Evolutionary conservation across 495 filamentous ascomycete species (phyloP).

Genomic region (Letharia columbiana): DNA sequence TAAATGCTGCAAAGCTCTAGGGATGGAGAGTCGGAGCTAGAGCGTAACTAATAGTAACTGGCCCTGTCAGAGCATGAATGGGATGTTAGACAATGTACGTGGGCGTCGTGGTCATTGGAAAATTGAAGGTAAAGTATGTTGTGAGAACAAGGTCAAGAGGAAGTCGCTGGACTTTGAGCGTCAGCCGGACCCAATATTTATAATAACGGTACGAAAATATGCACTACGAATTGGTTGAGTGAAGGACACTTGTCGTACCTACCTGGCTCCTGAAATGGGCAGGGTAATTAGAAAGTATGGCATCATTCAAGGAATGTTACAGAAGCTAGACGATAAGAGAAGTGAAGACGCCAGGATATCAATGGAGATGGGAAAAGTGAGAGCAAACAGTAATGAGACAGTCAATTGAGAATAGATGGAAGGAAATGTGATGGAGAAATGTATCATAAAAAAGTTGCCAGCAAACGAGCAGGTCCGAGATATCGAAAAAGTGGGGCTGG

Average conservation of each 20-base stretch:
- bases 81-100: not conserved
- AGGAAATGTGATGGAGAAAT: constrained; percentile 10
- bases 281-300: not conserved
- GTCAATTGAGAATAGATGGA: not conserved
- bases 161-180: not conserved
- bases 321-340: not conserved
- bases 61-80: not conserved
- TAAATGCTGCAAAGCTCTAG: constrained; percentile 2
- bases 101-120: not conserved
- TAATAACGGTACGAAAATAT: not conserved
- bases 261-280: not conserved
- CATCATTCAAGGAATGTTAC: not conserved
- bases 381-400: not conserved
- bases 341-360: not conserved
- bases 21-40: not conserved
- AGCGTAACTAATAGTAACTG: not conserved
- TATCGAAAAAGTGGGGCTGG: constrained; percentile 5
- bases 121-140: not conserved
- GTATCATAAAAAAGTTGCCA: constrained; percentile 1
- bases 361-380: not conserved
- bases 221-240: not conserved
- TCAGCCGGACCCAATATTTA: not conserved
- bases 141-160: not conserved
- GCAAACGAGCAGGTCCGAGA: constrained; percentile 1
- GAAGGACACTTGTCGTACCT: not conserved